These are phyloP conservation scores for Macrophomina pseudophaseolina DNA, from an alignment of 2,329 filamentous ascomycete genomes.

Conservation along the genomic window DNA sequence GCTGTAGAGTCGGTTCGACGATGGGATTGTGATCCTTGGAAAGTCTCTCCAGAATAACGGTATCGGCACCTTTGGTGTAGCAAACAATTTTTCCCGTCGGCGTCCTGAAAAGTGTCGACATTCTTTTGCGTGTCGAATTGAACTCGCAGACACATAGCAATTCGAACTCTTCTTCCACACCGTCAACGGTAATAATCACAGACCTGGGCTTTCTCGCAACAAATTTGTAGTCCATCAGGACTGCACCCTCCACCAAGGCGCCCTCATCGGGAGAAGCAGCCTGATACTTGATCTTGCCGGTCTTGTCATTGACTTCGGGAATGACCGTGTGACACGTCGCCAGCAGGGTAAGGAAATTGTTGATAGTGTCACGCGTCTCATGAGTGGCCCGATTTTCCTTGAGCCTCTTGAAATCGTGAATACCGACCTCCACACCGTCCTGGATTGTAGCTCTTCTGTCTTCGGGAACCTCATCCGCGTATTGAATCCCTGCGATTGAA, in stretches of 20 bases:
- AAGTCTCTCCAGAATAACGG: conserved; percentile 92
- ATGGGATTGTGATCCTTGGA: conserved; percentile 77
- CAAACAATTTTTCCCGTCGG: conserved; percentile 93
- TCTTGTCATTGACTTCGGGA: conserved; percentile 79
- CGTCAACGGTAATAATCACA: conserved; percentile 81
- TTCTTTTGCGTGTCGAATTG: conserved; percentile 95
- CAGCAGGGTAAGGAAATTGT: conserved; percentile 87
- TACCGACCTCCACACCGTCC: conserved; percentile 76
- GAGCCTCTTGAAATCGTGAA: conserved; percentile 83
- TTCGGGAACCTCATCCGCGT: conserved; percentile 89
- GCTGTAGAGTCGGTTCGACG: conserved; percentile 86
- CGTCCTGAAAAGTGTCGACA: conserved; percentile 97
- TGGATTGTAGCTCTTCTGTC: conserved; percentile 81
- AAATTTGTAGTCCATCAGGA: conserved; percentile 85
- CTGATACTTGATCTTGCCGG: conserved; percentile 89
- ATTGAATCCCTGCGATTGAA: conserved; percentile 90
- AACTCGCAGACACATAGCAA: conserved; percentile 97
- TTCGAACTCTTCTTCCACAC: conserved; percentile 79
- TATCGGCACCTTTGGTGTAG: conserved; percentile 97
- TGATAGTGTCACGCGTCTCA: conserved; percentile 63
- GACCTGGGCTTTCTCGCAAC: conserved; percentile 85
- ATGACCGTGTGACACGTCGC: conserved; percentile 97
- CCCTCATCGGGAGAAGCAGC: conserved; percentile 97
- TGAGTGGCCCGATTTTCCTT: conserved; percentile 71
- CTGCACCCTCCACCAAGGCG: conserved; percentile 91